Conservation (phyloP, 1,284 basidiomycete genomes). For the Fistulina hepatica region DNA sequence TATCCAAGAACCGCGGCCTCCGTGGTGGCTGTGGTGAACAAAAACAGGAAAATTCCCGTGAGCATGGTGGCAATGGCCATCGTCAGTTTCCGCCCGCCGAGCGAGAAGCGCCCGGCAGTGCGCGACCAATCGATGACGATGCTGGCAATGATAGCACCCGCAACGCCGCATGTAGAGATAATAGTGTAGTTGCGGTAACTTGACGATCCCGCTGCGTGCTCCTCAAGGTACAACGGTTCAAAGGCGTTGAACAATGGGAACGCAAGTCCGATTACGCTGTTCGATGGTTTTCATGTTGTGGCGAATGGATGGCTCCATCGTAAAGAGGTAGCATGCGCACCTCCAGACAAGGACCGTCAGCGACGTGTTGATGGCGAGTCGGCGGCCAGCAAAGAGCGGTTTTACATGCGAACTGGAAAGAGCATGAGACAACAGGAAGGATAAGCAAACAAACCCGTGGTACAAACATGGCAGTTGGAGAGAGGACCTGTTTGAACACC, state of each 20-base stretch:
- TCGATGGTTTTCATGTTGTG: neutral
- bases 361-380: conserved; percentile 39
- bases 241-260: conserved; percentile 49
- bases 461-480: conserved; percentile 30
- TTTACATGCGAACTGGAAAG: conserved; percentile 32
- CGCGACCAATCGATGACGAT: conserved; percentile 41
- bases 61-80: conserved; percentile 40
- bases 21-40: conserved; percentile 47
- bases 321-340: conserved; percentile 17
- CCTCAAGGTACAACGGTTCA: conserved; percentile 40
- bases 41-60: conserved; percentile 48
- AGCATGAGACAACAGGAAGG: conserved; percentile 1
- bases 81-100: conserved; percentile 41
- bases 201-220: conserved; percentile 24
- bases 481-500: conserved; percentile 29
- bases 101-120: conserved; percentile 10
- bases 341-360: conserved; percentile 46
- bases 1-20: conserved; percentile 37
- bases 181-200: conserved; percentile 43
- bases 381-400: conserved; percentile 40
- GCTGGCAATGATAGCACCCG: conserved; percentile 47
- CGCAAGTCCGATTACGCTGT: conserved; percentile 43
- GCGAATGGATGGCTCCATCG: neutral
- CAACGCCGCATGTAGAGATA: conserved; percentile 39
- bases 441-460: neutral